Conservation (phyloP, 2,329 filamentous ascomycete genomes). For the Phaeophleospora eucalypticola region DNA sequence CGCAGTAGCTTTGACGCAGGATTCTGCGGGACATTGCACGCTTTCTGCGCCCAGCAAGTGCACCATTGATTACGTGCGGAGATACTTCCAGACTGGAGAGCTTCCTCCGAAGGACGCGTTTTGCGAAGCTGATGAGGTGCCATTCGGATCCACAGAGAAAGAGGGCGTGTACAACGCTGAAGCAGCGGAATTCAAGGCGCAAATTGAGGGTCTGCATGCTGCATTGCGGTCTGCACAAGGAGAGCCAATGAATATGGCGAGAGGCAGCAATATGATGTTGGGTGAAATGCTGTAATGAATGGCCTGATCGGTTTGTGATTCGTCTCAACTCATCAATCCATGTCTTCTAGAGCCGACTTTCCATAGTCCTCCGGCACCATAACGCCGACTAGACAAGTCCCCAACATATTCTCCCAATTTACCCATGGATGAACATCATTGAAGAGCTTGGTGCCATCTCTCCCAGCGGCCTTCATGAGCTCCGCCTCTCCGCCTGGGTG, state of each 20-base stretch:
- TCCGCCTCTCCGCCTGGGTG: conserved; percentile 84
- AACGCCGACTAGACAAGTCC: conserved; percentile 58
- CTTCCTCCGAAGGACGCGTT: conserved; percentile 25
- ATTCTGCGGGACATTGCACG: conserved; percentile 31
- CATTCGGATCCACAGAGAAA: conserved; percentile 20
- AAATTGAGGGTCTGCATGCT: conserved; percentile 4
- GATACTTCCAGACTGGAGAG: conserved; percentile 31
- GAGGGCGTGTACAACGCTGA: conserved; percentile 1
- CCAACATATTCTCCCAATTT: conserved; percentile 64
- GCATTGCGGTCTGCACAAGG: conserved; percentile 5
- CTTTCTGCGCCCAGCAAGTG: conserved; percentile 23
- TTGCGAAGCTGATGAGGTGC: conserved; percentile 28
- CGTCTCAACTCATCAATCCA: too few species aligned
- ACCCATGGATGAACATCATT: conserved; percentile 65
- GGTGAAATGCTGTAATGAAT: too few species aligned
- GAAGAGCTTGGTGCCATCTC: conserved; percentile 63
- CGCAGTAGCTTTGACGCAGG: conserved; percentile 26
- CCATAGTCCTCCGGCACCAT: conserved; percentile 53
- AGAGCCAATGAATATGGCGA: too few species aligned
- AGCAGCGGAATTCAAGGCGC: conserved; percentile 1
- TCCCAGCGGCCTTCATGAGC: conserved; percentile 71
- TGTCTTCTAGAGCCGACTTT: conserved; percentile 49
- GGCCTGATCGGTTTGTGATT: too few species aligned
- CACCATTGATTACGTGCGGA: conserved; percentile 23
- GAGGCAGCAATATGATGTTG: too few species aligned